These are phyloP conservation scores for Penicillium olsonii DNA, from an alignment of 2,329 filamentous ascomycete genomes.

Conservation along the genomic window DNA sequence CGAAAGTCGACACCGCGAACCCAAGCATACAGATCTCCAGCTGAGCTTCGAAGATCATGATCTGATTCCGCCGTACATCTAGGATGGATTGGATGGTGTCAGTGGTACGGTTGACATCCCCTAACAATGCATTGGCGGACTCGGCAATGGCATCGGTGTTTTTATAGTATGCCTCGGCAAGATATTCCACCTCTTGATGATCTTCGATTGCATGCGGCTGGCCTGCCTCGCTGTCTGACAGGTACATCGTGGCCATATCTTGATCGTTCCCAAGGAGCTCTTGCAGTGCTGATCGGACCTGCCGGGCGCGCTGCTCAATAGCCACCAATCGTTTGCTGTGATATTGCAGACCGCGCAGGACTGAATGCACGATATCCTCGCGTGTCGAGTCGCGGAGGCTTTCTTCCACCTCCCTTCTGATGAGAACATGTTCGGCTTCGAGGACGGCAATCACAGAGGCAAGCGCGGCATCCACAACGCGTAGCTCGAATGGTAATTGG, in stretches of 20 bases:
- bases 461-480: constrained; percentile 38
- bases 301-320: constrained; percentile 36
- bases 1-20: constrained; percentile 37
- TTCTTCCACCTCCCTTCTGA: constrained; percentile 20
- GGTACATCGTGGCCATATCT: constrained; percentile 41
- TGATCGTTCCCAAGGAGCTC: constrained; percentile 38
- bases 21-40: constrained; percentile 41
- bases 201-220: constrained; percentile 31
- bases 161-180: constrained; percentile 41
- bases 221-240: constrained; percentile 33
- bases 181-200: constrained; percentile 41
- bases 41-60: constrained; percentile 41
- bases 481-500: constrained; percentile 36
- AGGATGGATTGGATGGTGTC: constrained; percentile 36
- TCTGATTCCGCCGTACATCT: constrained; percentile 41
- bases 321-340: constrained; percentile 25
- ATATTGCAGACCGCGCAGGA: constrained; percentile 31
- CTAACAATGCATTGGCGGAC: constrained; percentile 27
- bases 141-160: constrained; percentile 37
- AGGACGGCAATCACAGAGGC: constrained; percentile 36
- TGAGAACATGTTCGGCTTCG: constrained; percentile 34
- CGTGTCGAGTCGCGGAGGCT: constrained; percentile 20
- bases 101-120: constrained; percentile 34
- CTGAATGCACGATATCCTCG: constrained; percentile 19
- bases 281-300: constrained; percentile 35